Percentiles rank a stretch among this genome's conserved stretches.
Evolutionary conservation across 1,284 basidiomycete genomes (phyloP).

Genomic region (Cutaneotrichosporon daszewskae): DNA sequence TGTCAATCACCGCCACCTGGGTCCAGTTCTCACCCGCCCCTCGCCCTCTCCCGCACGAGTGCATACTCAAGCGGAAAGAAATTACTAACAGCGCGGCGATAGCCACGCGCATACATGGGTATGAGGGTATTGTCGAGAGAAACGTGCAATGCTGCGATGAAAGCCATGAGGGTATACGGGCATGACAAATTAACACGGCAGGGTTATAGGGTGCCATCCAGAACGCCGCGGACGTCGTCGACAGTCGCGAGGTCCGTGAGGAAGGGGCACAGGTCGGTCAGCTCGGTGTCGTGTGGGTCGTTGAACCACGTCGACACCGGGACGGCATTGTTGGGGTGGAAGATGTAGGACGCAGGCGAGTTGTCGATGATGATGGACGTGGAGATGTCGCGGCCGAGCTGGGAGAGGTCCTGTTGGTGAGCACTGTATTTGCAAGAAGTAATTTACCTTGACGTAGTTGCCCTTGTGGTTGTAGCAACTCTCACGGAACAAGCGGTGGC

Average conservation of each 20-base stretch:
- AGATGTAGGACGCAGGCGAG: conserved; percentile 97
- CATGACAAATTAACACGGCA: too few relatives aligned
- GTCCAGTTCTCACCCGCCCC: too few relatives aligned
- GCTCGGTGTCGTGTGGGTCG: conserved; percentile 92
- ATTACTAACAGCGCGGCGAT: too few relatives aligned
- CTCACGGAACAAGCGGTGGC: conserved; percentile 95
- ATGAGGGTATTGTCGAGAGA: too few relatives aligned
- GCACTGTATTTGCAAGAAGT: too few relatives aligned
- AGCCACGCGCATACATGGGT: too few relatives aligned
- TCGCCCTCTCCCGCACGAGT: too few relatives aligned
- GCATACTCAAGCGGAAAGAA: too few relatives aligned
- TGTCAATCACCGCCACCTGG: too few relatives aligned
- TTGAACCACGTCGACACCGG: conserved; percentile 99
- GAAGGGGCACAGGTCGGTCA: conserved; percentile 92
- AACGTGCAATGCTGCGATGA: too few relatives aligned
- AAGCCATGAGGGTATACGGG: too few relatives aligned
- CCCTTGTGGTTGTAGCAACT: conserved; percentile 99
- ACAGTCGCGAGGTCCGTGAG: conserved; percentile 77
- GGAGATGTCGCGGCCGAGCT: conserved; percentile 84
- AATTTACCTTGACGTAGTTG: conserved; percentile 99
- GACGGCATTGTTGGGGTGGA: conserved; percentile 98
- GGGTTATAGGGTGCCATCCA: conserved; percentile 54
- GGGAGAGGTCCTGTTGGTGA: conserved; percentile 97
- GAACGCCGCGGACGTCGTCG: conserved; percentile 84
- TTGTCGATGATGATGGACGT: conserved; percentile 98